These are phyloP conservation scores for Fraxinus floribunda DNA, from an alignment of 305 asterid species.

Conservation along the genomic window DNA sequence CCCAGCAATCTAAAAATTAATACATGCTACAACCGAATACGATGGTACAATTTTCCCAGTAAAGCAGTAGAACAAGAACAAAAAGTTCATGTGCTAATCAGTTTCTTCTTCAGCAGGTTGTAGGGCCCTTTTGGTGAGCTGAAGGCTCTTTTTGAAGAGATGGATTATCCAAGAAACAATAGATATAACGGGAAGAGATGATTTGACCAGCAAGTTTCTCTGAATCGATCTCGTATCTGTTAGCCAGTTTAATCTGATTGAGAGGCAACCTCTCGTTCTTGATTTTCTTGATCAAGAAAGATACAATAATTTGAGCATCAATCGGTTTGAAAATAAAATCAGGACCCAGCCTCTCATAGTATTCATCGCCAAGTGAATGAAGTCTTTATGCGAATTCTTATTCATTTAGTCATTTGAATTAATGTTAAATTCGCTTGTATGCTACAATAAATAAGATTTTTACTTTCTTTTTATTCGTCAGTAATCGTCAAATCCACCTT, in stretches of 20 bases:
- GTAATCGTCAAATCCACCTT: background rate
- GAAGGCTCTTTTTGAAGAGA: too few species aligned
- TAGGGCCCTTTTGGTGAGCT: too few species aligned
- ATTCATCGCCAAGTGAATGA: background rate
- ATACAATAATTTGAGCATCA: background rate
- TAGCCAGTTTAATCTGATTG: background rate
- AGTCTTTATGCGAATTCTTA: background rate
- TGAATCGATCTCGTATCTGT: background rate
- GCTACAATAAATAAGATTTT: too few species aligned
- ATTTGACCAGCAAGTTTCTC: background rate
- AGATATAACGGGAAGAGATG: background rate
- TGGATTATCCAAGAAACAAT: background rate
- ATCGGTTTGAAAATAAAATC: background rate
- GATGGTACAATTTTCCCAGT: background rate
- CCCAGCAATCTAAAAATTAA: background rate
- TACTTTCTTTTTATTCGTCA: background rate
- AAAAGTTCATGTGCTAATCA: too few species aligned
- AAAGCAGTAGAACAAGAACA: too few species aligned
- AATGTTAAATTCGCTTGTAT: background rate
- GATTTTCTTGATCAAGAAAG: background rate
- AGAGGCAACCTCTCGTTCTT: background rate
- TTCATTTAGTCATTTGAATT: too few species aligned
- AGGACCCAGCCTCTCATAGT: background rate
- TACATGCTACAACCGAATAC: background rate
- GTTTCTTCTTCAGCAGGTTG: too few species aligned